A percentile compares a stretch with the other conserved stretches of the same genome.
Conservation (phyloP, 1,284 basidiomycete species). For the Paramarasmius palmivorus region DNA sequence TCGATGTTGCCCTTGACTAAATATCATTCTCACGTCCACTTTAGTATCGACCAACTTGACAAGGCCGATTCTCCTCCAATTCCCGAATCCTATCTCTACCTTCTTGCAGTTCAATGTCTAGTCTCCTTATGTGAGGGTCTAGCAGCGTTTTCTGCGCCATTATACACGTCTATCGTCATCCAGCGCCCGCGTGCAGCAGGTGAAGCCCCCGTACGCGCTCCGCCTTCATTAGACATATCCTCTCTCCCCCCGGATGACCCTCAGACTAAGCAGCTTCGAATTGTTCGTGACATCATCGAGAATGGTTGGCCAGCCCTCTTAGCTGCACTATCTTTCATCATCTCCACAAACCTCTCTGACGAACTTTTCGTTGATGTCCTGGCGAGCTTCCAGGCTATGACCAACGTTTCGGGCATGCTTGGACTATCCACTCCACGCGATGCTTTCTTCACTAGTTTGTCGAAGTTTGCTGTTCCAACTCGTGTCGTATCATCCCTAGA, state of each 20-base stretch:
- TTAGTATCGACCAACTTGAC: constrained; percentile 93
- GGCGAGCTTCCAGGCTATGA: constrained; percentile 80
- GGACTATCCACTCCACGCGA: constrained; percentile 86
- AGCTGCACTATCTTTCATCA: constrained; percentile 85
- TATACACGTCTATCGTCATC: constrained; percentile 68
- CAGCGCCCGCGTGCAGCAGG: constrained; percentile 67
- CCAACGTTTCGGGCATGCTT: constrained; percentile 89
- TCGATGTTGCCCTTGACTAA: constrained; percentile 2
- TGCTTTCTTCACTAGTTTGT: constrained; percentile 85
- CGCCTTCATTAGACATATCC: constrained; percentile 68
- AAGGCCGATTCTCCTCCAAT: constrained; percentile 93
- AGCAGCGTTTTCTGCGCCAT: constrained; percentile 67
- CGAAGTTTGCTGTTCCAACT: constrained; percentile 87
- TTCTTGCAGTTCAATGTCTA: constrained; percentile 88
- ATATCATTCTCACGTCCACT: too few species aligned
- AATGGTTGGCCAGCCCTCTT: constrained; percentile 89
- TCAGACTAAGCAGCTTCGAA: constrained; percentile 53
- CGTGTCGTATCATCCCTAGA: constrained; percentile 86
- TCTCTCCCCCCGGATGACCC: constrained; percentile 60
- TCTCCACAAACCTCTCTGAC: constrained; percentile 87
- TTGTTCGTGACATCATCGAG: constrained; percentile 78
- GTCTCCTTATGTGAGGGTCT: constrained; percentile 89
- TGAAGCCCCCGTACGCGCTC: constrained; percentile 68
- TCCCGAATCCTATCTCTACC: constrained; percentile 91
- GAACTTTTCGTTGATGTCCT: constrained; percentile 86